Evolutionary conservation across 176 grass and related monocot species (phyloP).

Genomic region (Musa itinerans): DNA sequence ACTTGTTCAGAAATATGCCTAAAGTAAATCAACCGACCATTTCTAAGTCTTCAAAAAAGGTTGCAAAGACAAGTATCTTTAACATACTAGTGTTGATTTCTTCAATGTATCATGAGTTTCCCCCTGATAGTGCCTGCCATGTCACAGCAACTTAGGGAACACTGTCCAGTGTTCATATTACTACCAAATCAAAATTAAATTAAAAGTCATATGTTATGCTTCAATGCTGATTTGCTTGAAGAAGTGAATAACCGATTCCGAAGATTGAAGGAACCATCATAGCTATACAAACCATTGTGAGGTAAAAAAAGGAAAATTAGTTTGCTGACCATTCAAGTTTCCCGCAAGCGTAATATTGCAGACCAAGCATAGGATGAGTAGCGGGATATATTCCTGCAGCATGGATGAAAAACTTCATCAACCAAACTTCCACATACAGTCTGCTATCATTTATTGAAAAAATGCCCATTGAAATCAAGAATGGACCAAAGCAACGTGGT

Average conservation of each 20-base stretch:
- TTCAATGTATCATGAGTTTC: too few species aligned
- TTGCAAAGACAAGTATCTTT: too few species aligned
- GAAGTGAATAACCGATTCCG: background rate
- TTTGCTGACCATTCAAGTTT: conserved; percentile 66
- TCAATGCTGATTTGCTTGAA: background rate
- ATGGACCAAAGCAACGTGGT: background rate
- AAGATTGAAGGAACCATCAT: background rate
- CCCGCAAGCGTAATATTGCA: conserved; percentile 78
- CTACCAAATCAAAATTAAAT: background rate
- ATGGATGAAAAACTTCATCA: background rate
- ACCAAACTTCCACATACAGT: background rate
- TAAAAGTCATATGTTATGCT: background rate
- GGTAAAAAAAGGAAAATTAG: background rate
- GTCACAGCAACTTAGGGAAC: too few species aligned
- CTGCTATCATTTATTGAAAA: background rate
- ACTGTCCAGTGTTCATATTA: background rate
- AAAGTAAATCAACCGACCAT: too few species aligned
- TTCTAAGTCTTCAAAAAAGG: too few species aligned
- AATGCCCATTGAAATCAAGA: background rate
- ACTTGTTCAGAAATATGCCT: too few species aligned
- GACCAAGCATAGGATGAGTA: conserved; percentile 76
- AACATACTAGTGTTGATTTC: too few species aligned
- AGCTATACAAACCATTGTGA: background rate
- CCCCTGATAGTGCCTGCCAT: too few species aligned
- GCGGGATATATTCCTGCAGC: conserved; percentile 63